Conservation (phyloP, 306 rosid species). For the Alnus glutinosa region DNA sequence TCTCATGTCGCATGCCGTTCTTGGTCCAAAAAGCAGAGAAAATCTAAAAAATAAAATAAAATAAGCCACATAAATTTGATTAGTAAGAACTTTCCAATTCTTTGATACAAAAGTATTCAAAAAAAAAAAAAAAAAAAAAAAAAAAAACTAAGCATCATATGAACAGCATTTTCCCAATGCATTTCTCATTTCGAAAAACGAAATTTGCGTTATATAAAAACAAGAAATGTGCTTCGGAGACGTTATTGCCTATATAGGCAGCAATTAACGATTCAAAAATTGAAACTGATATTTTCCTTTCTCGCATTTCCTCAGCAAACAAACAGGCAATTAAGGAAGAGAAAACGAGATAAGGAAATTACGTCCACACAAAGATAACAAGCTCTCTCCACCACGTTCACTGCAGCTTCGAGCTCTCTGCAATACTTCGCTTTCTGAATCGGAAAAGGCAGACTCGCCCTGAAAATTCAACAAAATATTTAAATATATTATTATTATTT, state of each 20-base stretch:
- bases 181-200: background rate
- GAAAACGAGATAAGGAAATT: background rate
- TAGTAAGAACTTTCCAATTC: background rate
- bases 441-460: constrained; percentile 62
- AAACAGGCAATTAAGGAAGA: background rate
- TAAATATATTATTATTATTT: background rate
- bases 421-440: constrained; percentile 49
- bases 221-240: background rate
- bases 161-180: background rate
- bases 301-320: constrained; percentile 14
- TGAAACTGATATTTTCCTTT: background rate
- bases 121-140: background rate
- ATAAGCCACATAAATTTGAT: background rate
- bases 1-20: background rate
- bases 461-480: constrained; percentile 25
- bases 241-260: background rate
- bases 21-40: background rate
- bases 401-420: constrained; percentile 73
- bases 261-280: background rate
- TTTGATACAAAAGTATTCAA: background rate
- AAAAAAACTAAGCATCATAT: background rate
- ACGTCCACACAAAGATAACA: constrained; percentile 67
- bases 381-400: constrained; percentile 68
- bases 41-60: no score
- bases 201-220: background rate